Evolutionary conservation across 2,329 filamentous ascomycete species (phyloP).

Genomic region (Alternaria brassicae): DNA sequence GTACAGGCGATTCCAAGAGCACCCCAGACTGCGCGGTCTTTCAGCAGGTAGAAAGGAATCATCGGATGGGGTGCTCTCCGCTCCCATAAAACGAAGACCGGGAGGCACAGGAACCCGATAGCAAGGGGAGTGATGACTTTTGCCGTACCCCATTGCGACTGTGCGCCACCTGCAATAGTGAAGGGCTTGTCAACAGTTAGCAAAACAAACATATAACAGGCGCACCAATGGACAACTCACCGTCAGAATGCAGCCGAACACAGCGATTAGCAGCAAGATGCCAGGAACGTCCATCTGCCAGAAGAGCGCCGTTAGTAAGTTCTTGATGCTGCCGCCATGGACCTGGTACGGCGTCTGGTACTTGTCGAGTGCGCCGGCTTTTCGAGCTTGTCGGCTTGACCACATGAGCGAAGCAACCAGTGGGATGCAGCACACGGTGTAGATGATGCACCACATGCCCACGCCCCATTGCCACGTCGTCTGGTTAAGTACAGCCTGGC

Average conservation of each 20-base stretch:
- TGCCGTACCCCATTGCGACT: slow-evolving; percentile 59
- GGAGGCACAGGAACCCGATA: slow-evolving; percentile 59
- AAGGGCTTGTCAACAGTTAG: slow-evolving; percentile 47
- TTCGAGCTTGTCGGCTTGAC: slow-evolving; percentile 59
- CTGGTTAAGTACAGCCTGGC: slow-evolving; percentile 56
- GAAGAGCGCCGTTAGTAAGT: slow-evolving; percentile 57
- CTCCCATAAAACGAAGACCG: slow-evolving; percentile 64
- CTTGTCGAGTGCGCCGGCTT: slow-evolving; percentile 56
- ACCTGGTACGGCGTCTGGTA: slow-evolving; percentile 56
- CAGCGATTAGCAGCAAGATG: slow-evolving; percentile 56
- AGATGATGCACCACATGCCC: slow-evolving; percentile 68
- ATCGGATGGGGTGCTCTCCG: slow-evolving; percentile 59
- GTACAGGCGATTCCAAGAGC: slow-evolving; percentile 61
- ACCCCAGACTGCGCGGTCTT: slow-evolving; percentile 70
- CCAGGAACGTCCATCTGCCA: slow-evolving; percentile 63
- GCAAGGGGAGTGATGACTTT: slow-evolving; percentile 61
- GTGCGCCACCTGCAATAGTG: slow-evolving; percentile 61
- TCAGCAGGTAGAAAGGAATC: slow-evolving; percentile 67
- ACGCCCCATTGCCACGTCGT: slow-evolving; percentile 67
- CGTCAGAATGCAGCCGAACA: slow-evolving; percentile 58
- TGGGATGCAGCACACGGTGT: slow-evolving; percentile 63
- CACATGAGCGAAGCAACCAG: slow-evolving; percentile 61
- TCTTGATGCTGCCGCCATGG: slow-evolving; percentile 50
- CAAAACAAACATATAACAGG: not conserved
- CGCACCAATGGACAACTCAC: not conserved